Percentiles rank a stretch among this genome's conserved stretches.
These are phyloP conservation scores for Krasilnikovozyma curviuscula DNA, from an alignment of 768 basidiomycete species.

Conservation along the genomic window DNA sequence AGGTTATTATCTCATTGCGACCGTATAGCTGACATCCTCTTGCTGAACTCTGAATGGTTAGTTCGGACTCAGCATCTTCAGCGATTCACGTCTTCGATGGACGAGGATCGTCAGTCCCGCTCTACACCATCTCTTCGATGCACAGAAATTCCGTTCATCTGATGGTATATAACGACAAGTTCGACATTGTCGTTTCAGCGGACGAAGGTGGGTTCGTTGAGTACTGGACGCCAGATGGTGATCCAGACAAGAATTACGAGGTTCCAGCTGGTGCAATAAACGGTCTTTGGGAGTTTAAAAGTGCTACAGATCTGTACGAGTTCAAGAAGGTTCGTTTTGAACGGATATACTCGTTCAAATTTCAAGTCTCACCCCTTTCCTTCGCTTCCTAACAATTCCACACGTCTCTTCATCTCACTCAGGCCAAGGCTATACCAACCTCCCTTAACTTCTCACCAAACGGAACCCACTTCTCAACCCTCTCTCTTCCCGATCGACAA, in stretches of 20 bases:
- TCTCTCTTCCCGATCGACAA: conserved; percentile 76
- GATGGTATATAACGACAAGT: conserved; percentile 81
- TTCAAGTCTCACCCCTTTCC: too few species aligned
- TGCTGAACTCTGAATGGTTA: too few species aligned
- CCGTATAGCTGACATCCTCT: too few species aligned
- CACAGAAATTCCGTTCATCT: conserved; percentile 80
- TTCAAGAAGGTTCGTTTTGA: conserved; percentile 66
- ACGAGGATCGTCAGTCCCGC: conserved; percentile 57
- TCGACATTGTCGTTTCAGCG: conserved; percentile 78
- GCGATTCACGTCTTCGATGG: conserved; percentile 79
- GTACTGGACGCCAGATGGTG: conserved; percentile 59
- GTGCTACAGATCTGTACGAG: conserved; percentile 80
- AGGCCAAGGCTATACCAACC: conserved; percentile 83
- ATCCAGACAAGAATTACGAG: conserved; percentile 53
- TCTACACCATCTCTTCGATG: conserved; percentile 54
- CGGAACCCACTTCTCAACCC: conserved; percentile 72
- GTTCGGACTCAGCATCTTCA: conserved; percentile 58
- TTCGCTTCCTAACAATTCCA: neutral
- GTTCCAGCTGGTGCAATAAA: conserved; percentile 52
- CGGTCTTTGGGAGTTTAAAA: conserved; percentile 77
- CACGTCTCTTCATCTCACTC: neutral
- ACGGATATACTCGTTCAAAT: too few species aligned
- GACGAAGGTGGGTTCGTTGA: conserved; percentile 90
- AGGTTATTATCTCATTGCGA: too few species aligned
- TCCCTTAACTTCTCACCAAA: conserved; percentile 81